Percentiles rank a stretch among this genome's conserved stretches.
phyloP scores from a whole-genome alignment of 2,329 filamentous ascomycete genomes.

The Epichloe amarillans region DNA sequence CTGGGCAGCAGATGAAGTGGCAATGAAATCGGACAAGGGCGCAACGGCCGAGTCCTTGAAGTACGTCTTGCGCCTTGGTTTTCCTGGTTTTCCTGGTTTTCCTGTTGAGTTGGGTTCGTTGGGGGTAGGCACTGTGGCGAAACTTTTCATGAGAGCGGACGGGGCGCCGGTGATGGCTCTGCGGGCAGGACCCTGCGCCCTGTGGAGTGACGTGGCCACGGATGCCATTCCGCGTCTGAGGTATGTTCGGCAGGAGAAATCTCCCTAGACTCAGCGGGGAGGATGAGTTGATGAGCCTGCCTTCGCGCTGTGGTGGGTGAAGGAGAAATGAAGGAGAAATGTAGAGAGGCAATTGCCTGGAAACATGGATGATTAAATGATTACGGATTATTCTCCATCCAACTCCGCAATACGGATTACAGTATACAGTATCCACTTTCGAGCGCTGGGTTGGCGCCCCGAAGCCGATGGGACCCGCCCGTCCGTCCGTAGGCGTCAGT shows the following conservation, averaged over 20 bases:
- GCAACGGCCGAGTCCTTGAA: constrained; percentile 47
- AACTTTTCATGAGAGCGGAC: constrained; percentile 17
- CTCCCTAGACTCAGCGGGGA: neutral
- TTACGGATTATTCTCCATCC: no score
- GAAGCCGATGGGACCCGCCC: neutral
- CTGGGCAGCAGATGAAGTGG: constrained; percentile 24
- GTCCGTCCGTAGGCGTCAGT: neutral
- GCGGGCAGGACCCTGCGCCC: constrained; percentile 29
- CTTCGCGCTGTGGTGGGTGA: neutral
- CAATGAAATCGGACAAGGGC: constrained; percentile 45
- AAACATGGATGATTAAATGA: neutral
- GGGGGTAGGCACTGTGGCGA: constrained; percentile 32
- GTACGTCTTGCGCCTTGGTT: constrained; percentile 31
- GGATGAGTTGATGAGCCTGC: neutral
- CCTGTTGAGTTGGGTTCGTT: constrained; percentile 12
- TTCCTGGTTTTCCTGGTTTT: constrained; percentile 11
- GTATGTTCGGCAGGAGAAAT: neutral
- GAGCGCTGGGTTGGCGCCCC: neutral
- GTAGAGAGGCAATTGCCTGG: neutral
- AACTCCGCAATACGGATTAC: no score
- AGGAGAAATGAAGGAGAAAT: neutral
- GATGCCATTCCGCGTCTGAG: constrained; percentile 15
- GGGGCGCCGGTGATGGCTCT: constrained; percentile 23
- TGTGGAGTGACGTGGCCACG: constrained; percentile 27
- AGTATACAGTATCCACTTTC: neutral